A percentile compares a stretch with the other conserved stretches of the same genome.
Evolutionary conservation across 2,329 filamentous ascomycete species (phyloP).

Genomic region (Nothopassalora personata): DNA sequence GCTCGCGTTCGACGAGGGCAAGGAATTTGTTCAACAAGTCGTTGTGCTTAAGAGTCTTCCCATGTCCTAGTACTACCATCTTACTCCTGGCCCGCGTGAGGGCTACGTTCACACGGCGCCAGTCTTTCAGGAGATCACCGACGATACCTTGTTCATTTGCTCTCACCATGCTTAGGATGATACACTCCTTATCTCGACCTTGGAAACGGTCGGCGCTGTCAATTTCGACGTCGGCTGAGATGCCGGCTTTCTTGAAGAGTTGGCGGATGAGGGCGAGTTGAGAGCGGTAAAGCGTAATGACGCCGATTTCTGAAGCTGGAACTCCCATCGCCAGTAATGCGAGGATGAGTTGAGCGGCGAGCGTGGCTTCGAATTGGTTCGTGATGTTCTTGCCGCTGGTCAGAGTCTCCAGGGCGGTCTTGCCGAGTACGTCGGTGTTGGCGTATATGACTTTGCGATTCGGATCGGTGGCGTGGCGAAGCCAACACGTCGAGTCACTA

Average conservation of each 20-base stretch:
- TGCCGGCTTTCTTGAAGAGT: constrained; percentile 45
- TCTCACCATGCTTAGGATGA: constrained; percentile 80
- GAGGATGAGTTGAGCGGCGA: constrained; percentile 76
- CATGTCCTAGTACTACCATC: constrained; percentile 79
- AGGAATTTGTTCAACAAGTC: constrained; percentile 76
- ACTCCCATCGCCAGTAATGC: constrained; percentile 72
- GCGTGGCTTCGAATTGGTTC: constrained; percentile 73
- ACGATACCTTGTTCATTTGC: constrained; percentile 77
- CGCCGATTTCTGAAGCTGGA: constrained; percentile 70
- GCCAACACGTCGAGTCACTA: constrained; percentile 57
- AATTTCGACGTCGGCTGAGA: constrained; percentile 68
- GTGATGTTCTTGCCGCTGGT: constrained; percentile 66
- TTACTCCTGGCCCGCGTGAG: constrained; percentile 92
- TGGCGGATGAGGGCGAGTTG: constrained; percentile 81
- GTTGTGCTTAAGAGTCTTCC: constrained; percentile 63
- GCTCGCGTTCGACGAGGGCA: constrained; percentile 64
- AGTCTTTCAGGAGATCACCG: constrained; percentile 87
- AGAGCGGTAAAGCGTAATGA: constrained; percentile 95
- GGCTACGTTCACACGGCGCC: constrained; percentile 90
- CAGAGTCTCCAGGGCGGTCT: constrained; percentile 59
- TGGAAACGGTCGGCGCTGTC: constrained; percentile 97
- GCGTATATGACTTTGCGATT: constrained; percentile 74
- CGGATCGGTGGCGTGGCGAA: constrained; percentile 65
- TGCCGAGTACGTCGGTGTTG: constrained; percentile 74
- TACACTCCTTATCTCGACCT: constrained; percentile 88